Base-by-base conservation (phyloP, 495 filamentous ascomycete genomes). In the Podospora australis region DNA sequence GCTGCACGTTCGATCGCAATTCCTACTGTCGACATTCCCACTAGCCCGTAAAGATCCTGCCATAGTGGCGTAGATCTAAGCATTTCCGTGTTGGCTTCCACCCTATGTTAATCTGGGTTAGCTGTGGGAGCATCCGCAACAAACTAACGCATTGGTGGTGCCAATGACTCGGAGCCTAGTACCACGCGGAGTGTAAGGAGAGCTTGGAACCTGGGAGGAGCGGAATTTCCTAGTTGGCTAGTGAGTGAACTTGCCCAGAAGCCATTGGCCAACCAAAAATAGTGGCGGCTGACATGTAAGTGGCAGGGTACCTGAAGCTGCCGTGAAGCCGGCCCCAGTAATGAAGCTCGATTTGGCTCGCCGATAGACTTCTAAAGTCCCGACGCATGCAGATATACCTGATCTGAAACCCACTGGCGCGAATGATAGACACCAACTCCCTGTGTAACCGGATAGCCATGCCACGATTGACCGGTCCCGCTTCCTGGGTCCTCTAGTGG, bases 61-160 rank as follows among this genome's bases (percentile, higher is more conserved):
- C 36, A 17, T 17, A 11, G 8, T 41, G 20, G 6, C 39, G 13
- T 21, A 19, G 17, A 16, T 13, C 38, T 9, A 22, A 22, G 38
- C 6, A 23, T 20, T 21, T 40, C 19, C 14, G 21, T 23, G 23
- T 40, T 20, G 17, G 21, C 38, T 9, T 23, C 38, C 4, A 40
- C 17, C 17, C 20, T 17, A 17, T 20, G 9, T n/a, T n/a, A n/a
- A n/a, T n/a, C n/a, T n/a, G n/a, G n/a, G 40, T n/a, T 28, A 14
- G 21, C 22, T 13, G n/a, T 23, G 40, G 40, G 40, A 43, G 23
- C 3, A 43, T 21, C 40, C 40, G 40, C 40, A n/a, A 43, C 17
- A 25, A n/a, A n/a, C n/a, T n/a, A n/a, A n/a, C n/a, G n/a, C n/a
- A n/a, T 23, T 23, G 22, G 40, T 16, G 17, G n/a, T 16, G 9